phyloP scores from a whole-genome alignment of 2,329 filamentous ascomycete species.

The Pseudogymnoascus sp. region DNA sequence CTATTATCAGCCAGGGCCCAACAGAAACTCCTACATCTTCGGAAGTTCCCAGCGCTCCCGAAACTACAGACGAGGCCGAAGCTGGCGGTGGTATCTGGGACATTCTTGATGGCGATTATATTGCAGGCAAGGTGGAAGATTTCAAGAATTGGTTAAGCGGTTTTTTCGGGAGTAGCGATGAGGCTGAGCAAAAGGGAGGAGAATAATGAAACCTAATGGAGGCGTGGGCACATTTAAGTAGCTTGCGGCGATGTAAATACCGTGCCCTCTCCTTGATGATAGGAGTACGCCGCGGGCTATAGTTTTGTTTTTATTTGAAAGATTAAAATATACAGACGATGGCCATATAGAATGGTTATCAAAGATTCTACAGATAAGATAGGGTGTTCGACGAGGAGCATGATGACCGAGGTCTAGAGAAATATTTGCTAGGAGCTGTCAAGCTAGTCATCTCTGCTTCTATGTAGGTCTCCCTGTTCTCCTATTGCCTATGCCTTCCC shows the following conservation, averaged over 20 bases:
- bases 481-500: no score
- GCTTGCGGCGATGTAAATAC: background rate
- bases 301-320: background rate
- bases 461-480: no score
- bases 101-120: conserved; percentile 37
- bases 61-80: conserved; percentile 15
- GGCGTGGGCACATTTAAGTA: background rate
- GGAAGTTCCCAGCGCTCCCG: background rate
- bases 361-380: background rate
- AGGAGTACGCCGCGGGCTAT: background rate
- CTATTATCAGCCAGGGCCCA: background rate
- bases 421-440: no score
- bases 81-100: conserved; percentile 12
- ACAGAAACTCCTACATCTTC: background rate
- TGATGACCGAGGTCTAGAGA: no score
- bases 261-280: background rate
- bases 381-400: no score
- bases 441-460: no score
- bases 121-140: conserved; percentile 39
- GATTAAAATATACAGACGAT: background rate
- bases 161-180: background rate
- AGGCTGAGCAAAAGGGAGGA: background rate
- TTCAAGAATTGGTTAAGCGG: conserved; percentile 25
- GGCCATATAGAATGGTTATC: background rate
- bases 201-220: background rate